Conservation (phyloP, 495 filamentous ascomycete species). For the Tuber aestivum region DNA sequence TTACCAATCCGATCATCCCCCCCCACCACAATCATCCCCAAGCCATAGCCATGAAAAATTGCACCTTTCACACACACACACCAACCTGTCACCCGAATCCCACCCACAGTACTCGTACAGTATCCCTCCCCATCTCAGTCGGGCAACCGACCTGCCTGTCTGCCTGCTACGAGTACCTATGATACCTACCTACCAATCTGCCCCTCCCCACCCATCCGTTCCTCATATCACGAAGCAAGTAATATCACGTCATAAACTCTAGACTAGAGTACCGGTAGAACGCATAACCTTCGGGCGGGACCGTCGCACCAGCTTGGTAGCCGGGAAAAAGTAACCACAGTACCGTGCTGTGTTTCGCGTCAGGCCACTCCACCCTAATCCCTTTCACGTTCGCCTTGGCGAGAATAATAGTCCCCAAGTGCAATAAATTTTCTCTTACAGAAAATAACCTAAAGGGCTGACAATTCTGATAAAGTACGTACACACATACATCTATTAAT, state of each 20-base stretch:
- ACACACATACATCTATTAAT: slow-evolving; percentile 4
- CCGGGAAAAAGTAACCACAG: not conserved
- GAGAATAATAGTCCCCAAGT: not conserved
- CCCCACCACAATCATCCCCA: not conserved
- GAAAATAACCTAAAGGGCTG: not conserved
- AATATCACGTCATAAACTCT: too few relatives aligned
- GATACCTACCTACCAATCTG: not conserved
- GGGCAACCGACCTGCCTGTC: not conserved
- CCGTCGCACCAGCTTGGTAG: not conserved
- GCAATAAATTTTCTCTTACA: not conserved
- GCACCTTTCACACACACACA: not conserved
- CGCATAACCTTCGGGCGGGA: not conserved
- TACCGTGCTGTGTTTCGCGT: not conserved
- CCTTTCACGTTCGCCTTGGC: not conserved
- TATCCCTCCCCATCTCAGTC: not conserved
- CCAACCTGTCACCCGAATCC: not conserved
- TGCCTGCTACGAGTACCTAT: not conserved
- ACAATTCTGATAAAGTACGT: not conserved
- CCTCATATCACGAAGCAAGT: not conserved
- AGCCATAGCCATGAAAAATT: not conserved
- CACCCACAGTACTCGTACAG: too few relatives aligned
- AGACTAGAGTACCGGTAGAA: too few relatives aligned
- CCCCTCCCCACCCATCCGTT: not conserved
- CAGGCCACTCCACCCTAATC: not conserved
- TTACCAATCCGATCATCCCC: not conserved